Evolutionary conservation across 805 yeast genomes (phyloP), one percentile per base, ranked within the genome.

Genomic region (Candida endomychidarum): DNA sequence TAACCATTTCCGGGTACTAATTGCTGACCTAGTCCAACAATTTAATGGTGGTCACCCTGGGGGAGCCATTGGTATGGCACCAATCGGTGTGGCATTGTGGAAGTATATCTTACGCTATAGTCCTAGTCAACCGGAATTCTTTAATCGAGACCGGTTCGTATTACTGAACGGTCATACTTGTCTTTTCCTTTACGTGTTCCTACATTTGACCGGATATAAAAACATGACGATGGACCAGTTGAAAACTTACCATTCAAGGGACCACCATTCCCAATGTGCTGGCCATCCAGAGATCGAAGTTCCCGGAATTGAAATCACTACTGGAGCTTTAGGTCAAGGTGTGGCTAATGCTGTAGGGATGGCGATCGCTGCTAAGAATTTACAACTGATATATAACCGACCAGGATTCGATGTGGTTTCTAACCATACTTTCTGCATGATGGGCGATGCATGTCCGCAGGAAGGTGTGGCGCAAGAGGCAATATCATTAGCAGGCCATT

Each of bases 321-420:
- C 70, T 8, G 71, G 70, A 18, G 65, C 69, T n/a, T 45, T 66
- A 23, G 72, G 72, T n/a, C 72, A 66, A 50, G 72, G 72, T 37
- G 53, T 66, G 19, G 51, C 71, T 17, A 66, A 66, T 44, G 58
- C 67, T 9, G 68, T 67, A 11, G 72, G 72, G 9, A 39, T 66
- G 36, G 72, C 72, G 5, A 54, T 65, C 17, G 71, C 71, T 17
- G 34, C 57, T 5, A 64, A 63, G 41, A 60, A 65, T 34, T 50
- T 66, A 37, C 56, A 41, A 9, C 67, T 61, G 8, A 56, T 54
- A 17, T 66, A 58, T 45, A 67, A 67, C 54, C 53, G 50, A 43
- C 63, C 63, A 15, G 58, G 51, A 4, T 61, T 43, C 41, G 50
- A 50, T 5, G 57, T 66, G 20, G 53, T 63, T 18, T 43, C 49